Percentiles rank a stretch among this genome's conserved stretches.
phyloP scores from a whole-genome alignment of 192 early-diverging fungal genomes.

The Backusella luteola region DNA sequence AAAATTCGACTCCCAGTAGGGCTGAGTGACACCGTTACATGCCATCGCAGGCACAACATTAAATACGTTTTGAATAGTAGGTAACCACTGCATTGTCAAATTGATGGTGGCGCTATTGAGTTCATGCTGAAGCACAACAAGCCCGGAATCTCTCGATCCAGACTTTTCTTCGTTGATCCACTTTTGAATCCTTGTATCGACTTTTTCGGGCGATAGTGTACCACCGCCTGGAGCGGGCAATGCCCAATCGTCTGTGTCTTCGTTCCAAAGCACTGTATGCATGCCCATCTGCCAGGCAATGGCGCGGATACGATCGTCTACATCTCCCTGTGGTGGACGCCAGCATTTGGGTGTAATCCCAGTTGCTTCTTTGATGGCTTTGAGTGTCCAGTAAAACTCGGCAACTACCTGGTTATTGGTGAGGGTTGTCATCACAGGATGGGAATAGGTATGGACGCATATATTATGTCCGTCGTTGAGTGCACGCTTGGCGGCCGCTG shows the following conservation, averaged over 20 bases:
- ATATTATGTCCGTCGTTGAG: constrained; percentile 52
- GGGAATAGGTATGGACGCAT: constrained; percentile 61
- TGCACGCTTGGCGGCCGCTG: constrained; percentile 28
- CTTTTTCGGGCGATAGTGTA: constrained; percentile 15
- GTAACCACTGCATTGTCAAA: constrained; percentile 42
- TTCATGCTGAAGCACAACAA: constrained; percentile 42
- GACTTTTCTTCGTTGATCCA: constrained; percentile 29
- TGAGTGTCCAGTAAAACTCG: constrained; percentile 42
- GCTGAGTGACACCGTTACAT: constrained; percentile 33
- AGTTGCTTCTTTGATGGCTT: constrained; percentile 41
- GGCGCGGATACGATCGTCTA: constrained; percentile 43
- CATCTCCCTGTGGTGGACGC: constrained; percentile 47
- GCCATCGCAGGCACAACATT: constrained; percentile 28
- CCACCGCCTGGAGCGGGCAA: constrained; percentile 32
- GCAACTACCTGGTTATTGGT: constrained; percentile 44
- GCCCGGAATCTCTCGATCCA: constrained; percentile 9
- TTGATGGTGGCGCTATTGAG: constrained; percentile 37
- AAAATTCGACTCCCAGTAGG: constrained; percentile 39
- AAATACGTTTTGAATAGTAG: constrained; percentile 31
- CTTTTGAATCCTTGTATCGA: constrained; percentile 27
- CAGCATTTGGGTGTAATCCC: constrained; percentile 40
- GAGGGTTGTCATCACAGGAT: constrained; percentile 45
- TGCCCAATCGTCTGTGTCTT: constrained; percentile 40
- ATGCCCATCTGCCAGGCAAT: constrained; percentile 30
- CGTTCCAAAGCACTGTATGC: constrained; percentile 19